phyloP scores from a whole-genome alignment of 192 early-diverging fungal genomes.

The Backusella mclennaniae region DNA sequence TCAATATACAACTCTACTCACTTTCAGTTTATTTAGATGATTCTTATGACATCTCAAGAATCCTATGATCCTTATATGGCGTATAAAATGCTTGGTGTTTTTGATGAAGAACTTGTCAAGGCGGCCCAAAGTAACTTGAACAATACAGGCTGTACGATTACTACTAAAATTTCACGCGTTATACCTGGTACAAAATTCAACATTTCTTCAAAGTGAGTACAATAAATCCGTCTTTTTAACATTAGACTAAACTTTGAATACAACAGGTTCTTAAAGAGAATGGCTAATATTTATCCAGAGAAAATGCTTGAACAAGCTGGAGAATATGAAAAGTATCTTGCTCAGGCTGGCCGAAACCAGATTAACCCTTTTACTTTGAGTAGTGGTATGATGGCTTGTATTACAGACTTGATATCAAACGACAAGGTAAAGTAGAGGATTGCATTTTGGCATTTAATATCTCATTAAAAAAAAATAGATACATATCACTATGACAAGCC shows the following conservation, averaged over 20 bases:
- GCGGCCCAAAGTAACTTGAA: background rate
- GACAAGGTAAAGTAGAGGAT: background rate
- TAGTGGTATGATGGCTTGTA: constrained; percentile 3
- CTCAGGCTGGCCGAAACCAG: background rate
- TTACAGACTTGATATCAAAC: background rate
- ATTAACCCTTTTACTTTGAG: background rate
- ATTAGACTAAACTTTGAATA: background rate
- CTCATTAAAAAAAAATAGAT: background rate
- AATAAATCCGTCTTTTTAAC: background rate
- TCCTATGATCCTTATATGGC: constrained; percentile 5
- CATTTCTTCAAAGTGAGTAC: constrained; percentile 1
- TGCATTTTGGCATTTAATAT: background rate
- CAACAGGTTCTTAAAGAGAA: background rate
- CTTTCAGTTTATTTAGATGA: background rate
- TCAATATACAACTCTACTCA: background rate
- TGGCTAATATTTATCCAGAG: background rate
- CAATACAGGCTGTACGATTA: background rate
- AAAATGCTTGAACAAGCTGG: background rate
- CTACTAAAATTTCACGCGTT: background rate
- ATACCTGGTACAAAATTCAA: background rate
- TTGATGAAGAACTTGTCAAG: background rate
- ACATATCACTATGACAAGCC: background rate
- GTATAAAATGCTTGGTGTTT: background rate
- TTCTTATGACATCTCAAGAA: background rate
- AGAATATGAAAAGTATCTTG: background rate